Percentiles rank a stretch among this genome's conserved stretches.
Conservation (phyloP, 352 stramenopile species). For the Blastocystis sp. region DNA sequence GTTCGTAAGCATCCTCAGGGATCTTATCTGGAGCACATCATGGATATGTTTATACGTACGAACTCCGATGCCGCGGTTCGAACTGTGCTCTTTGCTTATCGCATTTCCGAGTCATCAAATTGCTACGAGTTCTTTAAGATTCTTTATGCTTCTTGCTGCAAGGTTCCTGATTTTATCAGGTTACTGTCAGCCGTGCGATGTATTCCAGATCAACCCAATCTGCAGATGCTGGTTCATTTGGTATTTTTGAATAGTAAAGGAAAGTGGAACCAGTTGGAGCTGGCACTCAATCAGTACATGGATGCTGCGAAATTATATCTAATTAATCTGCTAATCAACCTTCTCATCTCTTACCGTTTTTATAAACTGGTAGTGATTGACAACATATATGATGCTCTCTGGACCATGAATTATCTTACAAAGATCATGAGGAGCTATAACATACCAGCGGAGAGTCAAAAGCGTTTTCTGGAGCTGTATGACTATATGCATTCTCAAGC, state of each 20-base stretch:
- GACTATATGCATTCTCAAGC: too few relatives aligned
- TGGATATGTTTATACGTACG: not conserved
- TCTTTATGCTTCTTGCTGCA: conserved; percentile 7
- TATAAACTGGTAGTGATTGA: not conserved
- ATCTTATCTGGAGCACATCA: not conserved
- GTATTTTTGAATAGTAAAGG: not conserved
- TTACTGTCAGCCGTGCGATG: not conserved
- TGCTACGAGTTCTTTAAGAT: not conserved
- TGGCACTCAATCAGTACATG: not conserved
- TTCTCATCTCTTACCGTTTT: not conserved
- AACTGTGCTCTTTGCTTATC: not conserved
- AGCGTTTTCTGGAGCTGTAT: too few relatives aligned
- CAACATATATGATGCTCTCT: not conserved
- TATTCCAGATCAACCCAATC: not conserved
- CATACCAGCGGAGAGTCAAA: too few relatives aligned
- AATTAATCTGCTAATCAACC: not conserved
- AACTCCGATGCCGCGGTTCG: not conserved
- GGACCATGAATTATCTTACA: not conserved
- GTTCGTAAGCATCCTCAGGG: not conserved
- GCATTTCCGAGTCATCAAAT: not conserved
- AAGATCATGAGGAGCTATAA: not conserved
- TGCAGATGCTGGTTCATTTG: conserved; percentile 15
- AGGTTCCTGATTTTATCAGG: not conserved
- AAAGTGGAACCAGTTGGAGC: not conserved
- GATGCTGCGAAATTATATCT: not conserved